A percentile compares a stretch with the other conserved stretches of the same genome.
phyloP scores from a whole-genome alignment of 2,329 filamentous ascomycete species.

The Capronia epimyces region DNA sequence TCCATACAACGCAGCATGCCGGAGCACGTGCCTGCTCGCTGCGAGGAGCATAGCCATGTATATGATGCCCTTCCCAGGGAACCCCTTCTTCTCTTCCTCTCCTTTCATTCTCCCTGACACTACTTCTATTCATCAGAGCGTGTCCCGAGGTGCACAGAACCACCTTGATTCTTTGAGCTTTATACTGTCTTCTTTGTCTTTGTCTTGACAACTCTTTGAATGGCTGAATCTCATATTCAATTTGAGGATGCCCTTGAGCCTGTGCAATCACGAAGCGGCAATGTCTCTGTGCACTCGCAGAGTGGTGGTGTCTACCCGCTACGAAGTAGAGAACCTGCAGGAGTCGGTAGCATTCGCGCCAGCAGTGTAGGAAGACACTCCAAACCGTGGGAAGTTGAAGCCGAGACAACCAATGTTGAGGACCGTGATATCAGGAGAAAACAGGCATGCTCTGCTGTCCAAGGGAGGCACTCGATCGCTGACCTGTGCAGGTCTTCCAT shows the following conservation, averaged over 20 bases:
- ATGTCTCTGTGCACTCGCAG: slow-evolving; percentile 7
- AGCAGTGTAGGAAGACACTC: background rate
- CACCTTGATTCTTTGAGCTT: background rate
- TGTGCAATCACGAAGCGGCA: slow-evolving; percentile 4
- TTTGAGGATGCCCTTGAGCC: slow-evolving; percentile 10
- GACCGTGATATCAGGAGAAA: slow-evolving; percentile 9
- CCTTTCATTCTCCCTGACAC: background rate
- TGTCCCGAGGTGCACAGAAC: background rate
- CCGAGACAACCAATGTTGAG: slow-evolving; percentile 1
- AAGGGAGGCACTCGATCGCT: background rate
- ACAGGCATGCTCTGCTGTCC: background rate
- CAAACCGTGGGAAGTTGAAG: background rate
- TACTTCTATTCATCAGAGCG: background rate
- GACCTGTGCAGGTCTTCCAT: slow-evolving; percentile 26
- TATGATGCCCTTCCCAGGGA: background rate
- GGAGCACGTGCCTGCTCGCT: background rate
- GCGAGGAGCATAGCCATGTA: background rate
- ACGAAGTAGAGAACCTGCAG: slow-evolving; percentile 7
- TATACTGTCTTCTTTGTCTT: background rate
- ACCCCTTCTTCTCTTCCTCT: background rate
- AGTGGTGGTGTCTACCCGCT: slow-evolving; percentile 9
- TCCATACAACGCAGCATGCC: background rate
- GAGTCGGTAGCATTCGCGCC: slow-evolving; percentile 9
- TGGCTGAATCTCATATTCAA: slow-evolving; percentile 2
- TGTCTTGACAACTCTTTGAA: background rate